Conservation (phyloP, 169 alveolate species). For the Plasmodium gallinaceum region DNA sequence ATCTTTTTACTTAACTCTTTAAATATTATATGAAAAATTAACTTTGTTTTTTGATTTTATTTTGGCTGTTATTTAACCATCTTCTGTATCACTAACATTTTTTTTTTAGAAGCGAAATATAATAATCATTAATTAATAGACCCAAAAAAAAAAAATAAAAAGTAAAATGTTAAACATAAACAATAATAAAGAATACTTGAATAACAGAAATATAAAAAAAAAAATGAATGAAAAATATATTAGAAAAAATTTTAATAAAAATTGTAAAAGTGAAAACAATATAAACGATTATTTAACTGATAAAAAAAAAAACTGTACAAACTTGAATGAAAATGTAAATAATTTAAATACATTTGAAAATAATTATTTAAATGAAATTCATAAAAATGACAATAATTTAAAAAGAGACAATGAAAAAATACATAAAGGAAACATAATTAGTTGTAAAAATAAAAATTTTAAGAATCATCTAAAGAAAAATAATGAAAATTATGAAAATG, state of each 20-base stretch:
- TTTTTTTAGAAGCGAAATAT: too few species aligned
- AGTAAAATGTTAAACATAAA: not conserved
- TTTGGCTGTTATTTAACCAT: too few species aligned
- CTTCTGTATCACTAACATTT: too few species aligned
- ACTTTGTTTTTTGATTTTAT: too few species aligned
- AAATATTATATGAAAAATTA: too few species aligned
- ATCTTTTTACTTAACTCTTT: too few species aligned
- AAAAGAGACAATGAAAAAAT: not conserved
- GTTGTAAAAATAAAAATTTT: not conserved
- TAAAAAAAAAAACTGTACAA: not conserved
- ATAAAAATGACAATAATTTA: not conserved
- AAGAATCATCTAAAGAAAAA: not conserved
- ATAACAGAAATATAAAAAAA: not conserved
- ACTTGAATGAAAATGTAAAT: not conserved
- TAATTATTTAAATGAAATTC: not conserved
- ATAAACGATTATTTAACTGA: not conserved
- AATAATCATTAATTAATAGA: too few species aligned
- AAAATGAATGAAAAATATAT: conserved; percentile 2
- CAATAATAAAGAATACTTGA: not conserved
- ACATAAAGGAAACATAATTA: not conserved
- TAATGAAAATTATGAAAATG: not conserved
- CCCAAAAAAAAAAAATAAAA: not conserved
- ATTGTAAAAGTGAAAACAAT: not conserved
- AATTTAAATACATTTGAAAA: not conserved
- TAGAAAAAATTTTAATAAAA: not conserved